Evolutionary conservation across 257 asterid genomes (phyloP), one percentile per base, ranked within the genome.

Genomic region (Salvia splendens): DNA sequence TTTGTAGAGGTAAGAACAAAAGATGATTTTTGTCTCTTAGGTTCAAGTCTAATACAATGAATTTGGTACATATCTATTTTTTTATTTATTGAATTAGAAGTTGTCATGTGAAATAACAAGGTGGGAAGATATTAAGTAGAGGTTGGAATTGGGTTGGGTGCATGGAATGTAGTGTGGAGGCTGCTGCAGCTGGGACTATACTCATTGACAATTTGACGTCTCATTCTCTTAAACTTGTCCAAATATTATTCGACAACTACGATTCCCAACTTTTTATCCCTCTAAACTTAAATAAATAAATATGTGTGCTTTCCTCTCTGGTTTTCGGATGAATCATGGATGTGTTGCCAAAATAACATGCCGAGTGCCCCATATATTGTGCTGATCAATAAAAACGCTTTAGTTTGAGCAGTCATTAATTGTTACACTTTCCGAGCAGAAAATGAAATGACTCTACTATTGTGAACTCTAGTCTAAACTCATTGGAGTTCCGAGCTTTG

Each of bases 61-160:
- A 38, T 5, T 38, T 6, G 42, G 45, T 51, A 15, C 3, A 5
- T 17, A 17, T 17, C 20, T 17, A 17, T 17, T 17, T 17, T 17
- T 24, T 24, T 24, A 0, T 24, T 24, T 51, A 16, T 51, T 51
- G 35, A 8, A 51, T 8, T 50, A 7, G 8, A 49, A 15, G 1
- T 6, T 2, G 30, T 5, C 7, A 5, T 14, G 5, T 5, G 45
- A 49, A 16, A 24, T 1, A 8, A 7, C 24, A 38, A 1, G 15
- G 47, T 73, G 78, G 54, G 41, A 3, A 48, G 14, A 35, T 0
- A 17, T 17, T 17, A 17, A 14, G 12, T 15, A 72, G 72, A 49
- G 79, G 84, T 49, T 14, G 58, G 30, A 47, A n/a, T 36, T 42
- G 57, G 30, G 30, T 24, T 24, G 30, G 69, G 66, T 48, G 45